Evolutionary conservation across 164 flowering plant species (phyloP).

Genomic region (Vitis vinifera): DNA sequence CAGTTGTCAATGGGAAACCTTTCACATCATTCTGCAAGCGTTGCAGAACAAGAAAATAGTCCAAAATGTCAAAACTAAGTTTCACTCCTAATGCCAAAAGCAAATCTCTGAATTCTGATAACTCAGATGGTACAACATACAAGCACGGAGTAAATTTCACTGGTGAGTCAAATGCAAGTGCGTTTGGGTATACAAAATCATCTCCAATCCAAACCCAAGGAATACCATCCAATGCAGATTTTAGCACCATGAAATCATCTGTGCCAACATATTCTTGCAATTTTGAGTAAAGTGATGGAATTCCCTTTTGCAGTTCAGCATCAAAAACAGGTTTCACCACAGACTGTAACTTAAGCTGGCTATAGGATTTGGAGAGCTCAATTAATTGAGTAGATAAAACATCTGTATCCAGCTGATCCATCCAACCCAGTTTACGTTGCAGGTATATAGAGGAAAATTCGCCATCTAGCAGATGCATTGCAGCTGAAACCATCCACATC

Average conservation of each 20-base stretch:
- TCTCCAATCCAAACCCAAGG: constrained; percentile 97
- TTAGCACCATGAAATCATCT: constrained; percentile 47
- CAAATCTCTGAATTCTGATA: constrained; percentile 72
- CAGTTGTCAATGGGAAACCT: constrained; percentile 58
- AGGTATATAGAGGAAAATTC: constrained; percentile 58
- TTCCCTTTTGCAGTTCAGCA: constrained; percentile 54
- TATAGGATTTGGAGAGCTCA: constrained; percentile 60
- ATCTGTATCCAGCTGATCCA: constrained; percentile 42
- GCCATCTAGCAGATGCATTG: constrained; percentile 75
- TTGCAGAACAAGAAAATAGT: constrained; percentile 64
- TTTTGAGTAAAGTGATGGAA: constrained; percentile 61
- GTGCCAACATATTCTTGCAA: constrained; percentile 62
- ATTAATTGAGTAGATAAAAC: constrained; percentile 60
- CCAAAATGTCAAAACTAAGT: constrained; percentile 64
- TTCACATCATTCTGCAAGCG: constrained; percentile 59
- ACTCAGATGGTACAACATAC: constrained; percentile 93
- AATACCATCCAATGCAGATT: constrained; percentile 63
- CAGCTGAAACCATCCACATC: constrained; percentile 78
- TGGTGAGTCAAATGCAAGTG: constrained; percentile 96
- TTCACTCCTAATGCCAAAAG: constrained; percentile 76
- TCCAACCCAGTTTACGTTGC: constrained; percentile 79
- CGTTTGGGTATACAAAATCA: constrained; percentile 70
- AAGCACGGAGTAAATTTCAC: constrained; percentile 87
- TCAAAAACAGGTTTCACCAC: constrained; percentile 34
- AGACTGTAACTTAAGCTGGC: constrained; percentile 42